Conservation (phyloP, 108 stramenopile species). For the Schizochytrium sp. region DNA sequence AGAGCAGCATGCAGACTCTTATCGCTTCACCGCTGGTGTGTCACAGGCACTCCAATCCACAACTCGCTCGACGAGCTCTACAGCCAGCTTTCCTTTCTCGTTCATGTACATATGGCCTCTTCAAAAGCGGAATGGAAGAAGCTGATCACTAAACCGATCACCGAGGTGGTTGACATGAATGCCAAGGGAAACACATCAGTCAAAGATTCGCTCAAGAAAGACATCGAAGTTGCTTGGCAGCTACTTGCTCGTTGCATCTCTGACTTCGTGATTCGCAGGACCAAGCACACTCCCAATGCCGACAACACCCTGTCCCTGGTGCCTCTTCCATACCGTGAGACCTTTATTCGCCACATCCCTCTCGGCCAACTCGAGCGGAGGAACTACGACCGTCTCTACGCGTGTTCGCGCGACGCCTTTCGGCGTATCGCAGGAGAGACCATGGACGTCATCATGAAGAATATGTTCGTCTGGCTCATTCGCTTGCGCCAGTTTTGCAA, state of each 20-base stretch:
- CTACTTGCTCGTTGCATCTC: neutral
- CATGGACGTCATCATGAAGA: conserved; percentile 21
- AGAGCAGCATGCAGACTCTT: conserved; percentile 48
- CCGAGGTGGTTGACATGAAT: neutral
- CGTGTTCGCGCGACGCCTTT: conserved; percentile 22
- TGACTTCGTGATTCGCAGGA: neutral
- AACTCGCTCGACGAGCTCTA: conserved; percentile 25
- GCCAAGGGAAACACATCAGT: neutral
- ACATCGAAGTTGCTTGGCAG: neutral
- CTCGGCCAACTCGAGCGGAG: conserved; percentile 21
- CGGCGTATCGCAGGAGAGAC: conserved; percentile 21
- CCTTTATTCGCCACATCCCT: conserved; percentile 24
- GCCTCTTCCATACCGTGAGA: conserved; percentile 27
- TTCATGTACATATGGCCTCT: neutral
- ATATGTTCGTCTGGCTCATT: conserved; percentile 33
- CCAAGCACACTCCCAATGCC: neutral
- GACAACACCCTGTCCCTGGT: conserved; percentile 31
- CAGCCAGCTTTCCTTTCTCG: neutral
- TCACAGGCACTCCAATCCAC: conserved; percentile 52
- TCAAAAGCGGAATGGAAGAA: neutral
- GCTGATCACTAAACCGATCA: neutral
- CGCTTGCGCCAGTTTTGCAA: conserved; percentile 39
- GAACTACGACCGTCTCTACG: conserved; percentile 34
- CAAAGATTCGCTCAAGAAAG: neutral
- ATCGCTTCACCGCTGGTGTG: conserved; percentile 49